Conservation (phyloP, 169 alveolate genomes). For the Babesia caballi region DNA sequence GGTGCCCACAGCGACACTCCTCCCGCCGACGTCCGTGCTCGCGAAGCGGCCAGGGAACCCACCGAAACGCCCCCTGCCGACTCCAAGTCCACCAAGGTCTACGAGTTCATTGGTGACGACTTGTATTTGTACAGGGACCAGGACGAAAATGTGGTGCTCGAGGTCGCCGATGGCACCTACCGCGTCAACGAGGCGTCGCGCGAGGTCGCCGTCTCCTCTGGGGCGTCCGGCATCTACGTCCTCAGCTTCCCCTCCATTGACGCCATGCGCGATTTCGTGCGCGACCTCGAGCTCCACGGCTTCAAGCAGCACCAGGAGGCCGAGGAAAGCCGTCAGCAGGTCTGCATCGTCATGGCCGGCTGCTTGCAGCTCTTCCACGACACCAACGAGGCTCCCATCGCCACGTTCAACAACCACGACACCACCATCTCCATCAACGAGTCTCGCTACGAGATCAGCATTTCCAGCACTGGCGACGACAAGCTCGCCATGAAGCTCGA, state of each 20-base stretch:
- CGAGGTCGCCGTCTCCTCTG: slow-evolving; percentile 44
- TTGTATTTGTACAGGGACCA: slow-evolving; percentile 7
- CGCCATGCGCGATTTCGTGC: not conserved
- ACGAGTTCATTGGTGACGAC: slow-evolving; percentile 22
- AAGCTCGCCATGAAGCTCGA: slow-evolving; percentile 62
- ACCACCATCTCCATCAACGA: slow-evolving; percentile 68
- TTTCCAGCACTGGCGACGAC: slow-evolving; percentile 29
- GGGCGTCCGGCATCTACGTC: slow-evolving; percentile 24
- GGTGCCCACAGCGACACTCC: not conserved
- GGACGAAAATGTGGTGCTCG: slow-evolving; percentile 27
- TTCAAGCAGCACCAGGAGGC: not conserved
- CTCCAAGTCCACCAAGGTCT: not conserved
- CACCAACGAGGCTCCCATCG: slow-evolving; percentile 65
- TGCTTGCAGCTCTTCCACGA: slow-evolving; percentile 58
- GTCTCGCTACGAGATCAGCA: slow-evolving; percentile 49
- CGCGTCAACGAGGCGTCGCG: slow-evolving; percentile 22
- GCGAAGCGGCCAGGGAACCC: not conserved
- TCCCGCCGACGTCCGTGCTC: not conserved
- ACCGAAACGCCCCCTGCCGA: not conserved
- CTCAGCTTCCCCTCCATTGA: slow-evolving; percentile 6
- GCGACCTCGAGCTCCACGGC: slow-evolving; percentile 40
- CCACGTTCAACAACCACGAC: slow-evolving; percentile 53
- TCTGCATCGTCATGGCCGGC: slow-evolving; percentile 71
- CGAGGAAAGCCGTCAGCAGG: slow-evolving; percentile 41
- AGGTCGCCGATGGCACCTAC: not conserved